These are phyloP conservation scores for Fusarium proliferatum DNA, from an alignment of 2,329 filamentous ascomycete species.

Conservation along the genomic window DNA sequence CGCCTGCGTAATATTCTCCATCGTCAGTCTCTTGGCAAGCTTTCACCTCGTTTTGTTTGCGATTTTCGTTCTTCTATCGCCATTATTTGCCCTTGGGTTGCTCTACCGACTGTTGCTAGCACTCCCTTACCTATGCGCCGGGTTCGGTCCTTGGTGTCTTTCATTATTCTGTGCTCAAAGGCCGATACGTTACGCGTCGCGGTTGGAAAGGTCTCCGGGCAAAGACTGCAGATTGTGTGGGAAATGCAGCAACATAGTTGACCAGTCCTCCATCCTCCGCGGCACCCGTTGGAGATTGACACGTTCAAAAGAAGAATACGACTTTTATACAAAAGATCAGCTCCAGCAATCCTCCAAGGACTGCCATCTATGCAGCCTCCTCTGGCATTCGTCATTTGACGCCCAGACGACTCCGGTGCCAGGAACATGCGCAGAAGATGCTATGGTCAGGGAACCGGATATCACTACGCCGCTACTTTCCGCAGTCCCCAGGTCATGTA, in stretches of 20 bases:
- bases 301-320: neutral
- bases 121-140: neutral
- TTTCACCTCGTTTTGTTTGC: neutral
- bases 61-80: rapidly evolving
- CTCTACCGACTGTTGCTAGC: rapidly evolving
- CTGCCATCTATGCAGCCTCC: neutral
- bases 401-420: rapidly evolving
- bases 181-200: neutral
- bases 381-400: rapidly evolving
- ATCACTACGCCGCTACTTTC: neutral
- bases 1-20: neutral
- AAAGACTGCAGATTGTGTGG: neutral
- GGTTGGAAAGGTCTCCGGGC: neutral
- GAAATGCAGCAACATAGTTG: neutral
- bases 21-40: neutral
- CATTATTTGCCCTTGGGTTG: rapidly evolving
- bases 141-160: rapidly evolving
- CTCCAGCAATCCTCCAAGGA: rapidly evolving
- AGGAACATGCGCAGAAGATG: rapidly evolving
- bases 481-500: rapidly evolving
- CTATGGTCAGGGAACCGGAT: rapidly evolving
- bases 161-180: neutral
- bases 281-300: neutral
- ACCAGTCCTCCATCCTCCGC: neutral
- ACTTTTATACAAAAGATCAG: neutral